Percentiles rank a stretch among this genome's conserved stretches.
Evolutionary conservation across 768 basidiomycete genomes (phyloP).

Genomic region (Leccinum rimulosum): DNA sequence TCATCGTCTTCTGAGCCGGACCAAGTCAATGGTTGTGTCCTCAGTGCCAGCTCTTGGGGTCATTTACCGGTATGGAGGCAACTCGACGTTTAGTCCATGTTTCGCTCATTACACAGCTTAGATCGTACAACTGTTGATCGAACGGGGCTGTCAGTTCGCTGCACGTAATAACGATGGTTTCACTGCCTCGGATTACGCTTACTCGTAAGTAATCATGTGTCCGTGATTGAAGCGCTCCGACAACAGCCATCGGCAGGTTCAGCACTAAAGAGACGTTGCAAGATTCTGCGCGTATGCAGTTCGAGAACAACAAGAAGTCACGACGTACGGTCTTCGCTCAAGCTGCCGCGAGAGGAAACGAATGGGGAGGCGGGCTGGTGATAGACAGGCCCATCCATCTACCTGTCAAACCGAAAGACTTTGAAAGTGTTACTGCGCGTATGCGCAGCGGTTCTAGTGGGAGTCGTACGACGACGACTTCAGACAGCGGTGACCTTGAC

Average conservation of each 20-base stretch:
- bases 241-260: slow-evolving; percentile 41
- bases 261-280: slow-evolving; percentile 76
- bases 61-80: slow-evolving; percentile 63
- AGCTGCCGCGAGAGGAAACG: slow-evolving; percentile 63
- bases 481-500: slow-evolving; percentile 69
- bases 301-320: slow-evolving; percentile 75
- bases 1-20: neutral
- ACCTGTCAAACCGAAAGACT: slow-evolving; percentile 43
- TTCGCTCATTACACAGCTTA: slow-evolving; percentile 30
- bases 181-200: slow-evolving; percentile 90
- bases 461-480: slow-evolving; percentile 72
- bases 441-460: slow-evolving; percentile 81
- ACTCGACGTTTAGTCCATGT: slow-evolving; percentile 1
- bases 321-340: slow-evolving; percentile 71
- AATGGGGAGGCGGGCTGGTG: slow-evolving; percentile 49
- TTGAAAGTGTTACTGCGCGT: slow-evolving; percentile 43
- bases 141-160: slow-evolving; percentile 80
- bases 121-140: slow-evolving; percentile 84
- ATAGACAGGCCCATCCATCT: slow-evolving; percentile 45
- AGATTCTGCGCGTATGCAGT: slow-evolving; percentile 75
- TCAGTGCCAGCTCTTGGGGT: slow-evolving; percentile 85
- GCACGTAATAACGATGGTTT: slow-evolving; percentile 90
- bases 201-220: slow-evolving; percentile 32
- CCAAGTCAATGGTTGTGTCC: slow-evolving; percentile 9
- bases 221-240: slow-evolving; percentile 1